Base-by-base conservation (phyloP, 495 filamentous ascomycete genomes). In the Chaetomium tenue region DNA sequence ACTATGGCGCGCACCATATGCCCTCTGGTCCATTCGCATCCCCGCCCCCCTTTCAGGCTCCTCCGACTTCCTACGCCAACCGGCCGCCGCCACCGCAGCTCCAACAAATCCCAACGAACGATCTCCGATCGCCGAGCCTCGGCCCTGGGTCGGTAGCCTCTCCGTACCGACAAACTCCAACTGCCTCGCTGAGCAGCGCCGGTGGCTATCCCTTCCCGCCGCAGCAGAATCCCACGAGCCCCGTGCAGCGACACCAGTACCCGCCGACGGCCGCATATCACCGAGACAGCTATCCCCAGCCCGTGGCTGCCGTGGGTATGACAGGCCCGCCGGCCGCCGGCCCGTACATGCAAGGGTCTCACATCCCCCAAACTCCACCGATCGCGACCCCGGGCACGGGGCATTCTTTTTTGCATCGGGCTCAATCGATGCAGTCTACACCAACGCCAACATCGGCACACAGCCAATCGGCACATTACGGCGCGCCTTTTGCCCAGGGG, bases 391-490 rank as follows among this genome's bases (percentile, higher is more conserved):
- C 78, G 20, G 79, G 77, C 57, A n/a, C 64, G 6, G 28, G 47
- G 12, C 54, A 64, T 39, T 44, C 59, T 7, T 60, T 67, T 23
- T 18, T 63, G 16, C 77, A 81, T 62, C 72, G 76, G 65, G 79
- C 80, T 30, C 79, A 78, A 56, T 80, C 79, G 18, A 79, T 80
- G 16, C 78, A 83, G 44, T 84, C 79, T n/a, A 81, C 79, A 20
- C 75, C 84, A 25, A 86, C 84, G 20, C 83, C 84, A 25, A 84
- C 82, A 1, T 86, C 84, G 23, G 79, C 81, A 18, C 82, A 84
- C 33, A 80, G 81, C 70, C 84, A 84, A 69, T 75, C 76, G 23
- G 72, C 72, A 30, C 75, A 81, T 12, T 84, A 81, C 60, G 78
- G 77, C 20, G 69, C 75, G 47, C 77, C 81, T 39, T 83, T 79